These are phyloP conservation scores for Pleurotus eryngii DNA, from an alignment of 768 basidiomycete species.

Conservation along the genomic window DNA sequence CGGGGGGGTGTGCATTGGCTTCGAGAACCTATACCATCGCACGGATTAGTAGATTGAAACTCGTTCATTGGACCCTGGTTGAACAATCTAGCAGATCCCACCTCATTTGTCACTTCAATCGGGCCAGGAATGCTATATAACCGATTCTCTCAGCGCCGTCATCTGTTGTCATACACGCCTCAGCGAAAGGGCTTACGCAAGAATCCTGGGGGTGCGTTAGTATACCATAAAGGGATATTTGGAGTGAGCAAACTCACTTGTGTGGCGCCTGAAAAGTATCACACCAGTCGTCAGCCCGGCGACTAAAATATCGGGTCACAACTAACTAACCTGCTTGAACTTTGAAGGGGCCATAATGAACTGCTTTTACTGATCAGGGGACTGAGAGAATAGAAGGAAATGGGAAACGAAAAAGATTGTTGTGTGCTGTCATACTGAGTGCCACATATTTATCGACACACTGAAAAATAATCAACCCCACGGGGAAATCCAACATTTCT, in stretches of 20 bases:
- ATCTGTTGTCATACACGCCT: not conserved
- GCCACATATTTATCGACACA: conserved; percentile 4
- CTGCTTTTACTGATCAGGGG: not conserved
- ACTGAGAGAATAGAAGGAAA: not conserved
- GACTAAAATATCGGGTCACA: not conserved
- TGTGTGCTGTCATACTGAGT: not conserved
- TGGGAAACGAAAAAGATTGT: not conserved
- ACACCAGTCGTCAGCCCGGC: not conserved
- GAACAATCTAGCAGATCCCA: conserved; percentile 6
- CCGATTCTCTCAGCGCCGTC: too few relatives aligned
- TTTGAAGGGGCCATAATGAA: conserved; percentile 1
- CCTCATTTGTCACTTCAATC: conserved; percentile 40
- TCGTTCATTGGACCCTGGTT: not conserved
- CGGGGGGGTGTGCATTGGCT: conserved; percentile 77
- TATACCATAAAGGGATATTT: not conserved
- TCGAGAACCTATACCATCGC: conserved; percentile 52
- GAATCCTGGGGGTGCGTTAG: conserved; percentile 24
- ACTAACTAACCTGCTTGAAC: conserved; percentile 4
- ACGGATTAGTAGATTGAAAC: too few relatives aligned
- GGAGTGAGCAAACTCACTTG: conserved; percentile 34
- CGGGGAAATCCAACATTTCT: conserved; percentile 3
- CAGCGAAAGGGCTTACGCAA: conserved; percentile 25
- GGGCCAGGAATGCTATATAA: conserved; percentile 47
- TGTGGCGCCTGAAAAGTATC: conserved; percentile 35
- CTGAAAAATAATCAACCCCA: conserved; percentile 3